These are phyloP conservation scores for Nannochloropsis granulata DNA, from an alignment of 108 stramenopile species.

Conservation along the genomic window DNA sequence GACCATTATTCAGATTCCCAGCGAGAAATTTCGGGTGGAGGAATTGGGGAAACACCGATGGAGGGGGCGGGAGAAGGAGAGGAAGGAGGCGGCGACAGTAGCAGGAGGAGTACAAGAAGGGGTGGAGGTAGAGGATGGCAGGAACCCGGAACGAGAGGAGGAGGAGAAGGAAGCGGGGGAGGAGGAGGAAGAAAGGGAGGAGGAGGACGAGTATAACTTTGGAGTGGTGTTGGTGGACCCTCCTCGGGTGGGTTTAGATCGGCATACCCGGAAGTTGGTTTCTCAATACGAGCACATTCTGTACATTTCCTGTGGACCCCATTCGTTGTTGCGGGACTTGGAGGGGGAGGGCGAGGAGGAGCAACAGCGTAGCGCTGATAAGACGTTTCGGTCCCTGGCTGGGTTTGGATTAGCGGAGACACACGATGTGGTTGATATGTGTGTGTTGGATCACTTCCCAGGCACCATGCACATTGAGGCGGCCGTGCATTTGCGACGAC, in stretches of 20 bases:
- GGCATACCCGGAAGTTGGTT: not conserved
- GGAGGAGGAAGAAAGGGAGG: not conserved
- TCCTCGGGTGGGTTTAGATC: constrained; percentile 2
- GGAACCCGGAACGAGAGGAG: not conserved
- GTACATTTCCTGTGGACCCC: constrained; percentile 8
- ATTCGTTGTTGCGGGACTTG: not conserved
- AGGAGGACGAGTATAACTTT: not conserved
- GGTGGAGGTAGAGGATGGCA: not conserved
- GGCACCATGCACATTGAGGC: not conserved
- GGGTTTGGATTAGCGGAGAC: not conserved
- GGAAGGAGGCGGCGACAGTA: too few relatives aligned
- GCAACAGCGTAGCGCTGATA: not conserved
- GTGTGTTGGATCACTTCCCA: not conserved
- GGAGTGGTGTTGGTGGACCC: constrained; percentile 2
- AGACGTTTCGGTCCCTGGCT: not conserved
- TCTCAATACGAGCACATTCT: not conserved
- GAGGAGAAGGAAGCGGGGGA: not conserved
- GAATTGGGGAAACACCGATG: not conserved
- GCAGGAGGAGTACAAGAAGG: not conserved
- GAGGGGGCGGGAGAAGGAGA: not conserved
- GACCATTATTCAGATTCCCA: not conserved
- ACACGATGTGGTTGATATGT: not conserved
- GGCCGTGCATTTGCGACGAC: not conserved
- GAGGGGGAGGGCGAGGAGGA: not conserved
- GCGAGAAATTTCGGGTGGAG: not conserved